Conservation (phyloP, 2,329 filamentous ascomycete species). For the Anisogramma anomala region DNA sequence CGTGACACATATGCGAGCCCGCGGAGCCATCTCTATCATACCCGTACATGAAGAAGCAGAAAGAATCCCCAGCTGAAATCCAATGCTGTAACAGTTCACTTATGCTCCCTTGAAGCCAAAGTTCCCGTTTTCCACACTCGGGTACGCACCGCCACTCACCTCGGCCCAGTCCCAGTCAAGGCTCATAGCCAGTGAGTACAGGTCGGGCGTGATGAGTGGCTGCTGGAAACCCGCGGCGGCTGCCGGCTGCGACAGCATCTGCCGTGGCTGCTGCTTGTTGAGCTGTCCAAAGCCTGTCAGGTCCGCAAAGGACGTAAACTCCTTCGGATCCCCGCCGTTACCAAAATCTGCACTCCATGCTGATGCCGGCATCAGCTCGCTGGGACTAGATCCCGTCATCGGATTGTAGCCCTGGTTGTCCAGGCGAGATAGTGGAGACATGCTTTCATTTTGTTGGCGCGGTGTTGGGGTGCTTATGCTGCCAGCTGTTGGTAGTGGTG, state of each 20-base stretch:
- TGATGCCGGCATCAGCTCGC: slow-evolving; percentile 27
- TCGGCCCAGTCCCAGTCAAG: slow-evolving; percentile 78
- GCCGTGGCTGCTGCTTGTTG: slow-evolving; percentile 17
- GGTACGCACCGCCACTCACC: slow-evolving; percentile 54
- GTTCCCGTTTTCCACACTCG: slow-evolving; percentile 51
- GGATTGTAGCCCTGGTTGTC: slow-evolving; percentile 25
- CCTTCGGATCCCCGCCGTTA: slow-evolving; percentile 20
- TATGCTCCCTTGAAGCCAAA: slow-evolving; percentile 27
- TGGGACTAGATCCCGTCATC: slow-evolving; percentile 29
- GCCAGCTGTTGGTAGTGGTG: slow-evolving; percentile 21
- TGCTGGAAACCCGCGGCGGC: slow-evolving; percentile 52
- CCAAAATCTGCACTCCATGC: slow-evolving; percentile 37
- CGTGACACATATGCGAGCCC: no score
- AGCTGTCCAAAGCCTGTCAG: slow-evolving; percentile 32
- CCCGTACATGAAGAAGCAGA: no score
- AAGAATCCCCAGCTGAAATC: no score
- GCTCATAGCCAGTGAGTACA: slow-evolving; percentile 94
- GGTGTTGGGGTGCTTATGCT: slow-evolving; percentile 21
- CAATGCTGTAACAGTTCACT: no score
- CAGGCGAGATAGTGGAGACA: slow-evolving; percentile 21
- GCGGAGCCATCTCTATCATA: no score
- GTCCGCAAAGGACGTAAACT: slow-evolving; percentile 30
- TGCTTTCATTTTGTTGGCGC: slow-evolving; percentile 19
- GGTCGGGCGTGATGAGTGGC: slow-evolving; percentile 80
- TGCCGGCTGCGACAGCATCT: slow-evolving; percentile 25